Evolutionary conservation across 2,329 filamentous ascomycete species (phyloP), one percentile per base, ranked within the genome.

Genomic region (Ophiostoma ips): DNA sequence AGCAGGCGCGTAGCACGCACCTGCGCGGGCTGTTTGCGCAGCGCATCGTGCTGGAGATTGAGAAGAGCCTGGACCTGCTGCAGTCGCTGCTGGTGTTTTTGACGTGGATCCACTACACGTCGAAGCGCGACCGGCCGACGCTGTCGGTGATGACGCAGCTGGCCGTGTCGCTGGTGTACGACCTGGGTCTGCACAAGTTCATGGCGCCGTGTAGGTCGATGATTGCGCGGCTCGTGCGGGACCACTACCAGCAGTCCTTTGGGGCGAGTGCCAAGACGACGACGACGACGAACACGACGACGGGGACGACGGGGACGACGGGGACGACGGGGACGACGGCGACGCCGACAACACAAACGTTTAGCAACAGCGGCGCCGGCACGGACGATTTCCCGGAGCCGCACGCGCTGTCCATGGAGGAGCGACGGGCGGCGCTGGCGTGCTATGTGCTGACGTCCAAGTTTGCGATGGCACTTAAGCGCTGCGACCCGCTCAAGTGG

Each of bases 401-500:
- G 8, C 46, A 18, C 5, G 2, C 47, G 31, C 37, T 36, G 3
- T 31, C 40, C 1, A 30, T 69, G 52, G 73, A 77, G 52, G 72
- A 75, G 45, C 63, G 70, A 5, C 65, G 75, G 50, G 68, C 69
- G 3, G 61, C 71, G 0, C 57, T 78, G 13, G 67, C 68, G 1
- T 65, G 69, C 19, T 77, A 71, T 59, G 63, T 66, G 15, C 52
- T 71, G 12, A 65, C 62, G 44, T 65, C 64, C 19, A 48, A 37
- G 2, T 24, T 41, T 2, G 37, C 53, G 5, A n/a, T 52, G 4
- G 53, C 57, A 7, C 62, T 75, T 13, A 68, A 68, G 21, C 69
- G 69, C 43, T 65, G 69, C 46, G 75, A 79, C 48, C 57, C 68
- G 2, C 63, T 81, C 46, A 66, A 64, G 2, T 83, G 78, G 78